Conservation (phyloP, 2,329 filamentous ascomycete genomes). For the Cercospora nicotianae region DNA sequence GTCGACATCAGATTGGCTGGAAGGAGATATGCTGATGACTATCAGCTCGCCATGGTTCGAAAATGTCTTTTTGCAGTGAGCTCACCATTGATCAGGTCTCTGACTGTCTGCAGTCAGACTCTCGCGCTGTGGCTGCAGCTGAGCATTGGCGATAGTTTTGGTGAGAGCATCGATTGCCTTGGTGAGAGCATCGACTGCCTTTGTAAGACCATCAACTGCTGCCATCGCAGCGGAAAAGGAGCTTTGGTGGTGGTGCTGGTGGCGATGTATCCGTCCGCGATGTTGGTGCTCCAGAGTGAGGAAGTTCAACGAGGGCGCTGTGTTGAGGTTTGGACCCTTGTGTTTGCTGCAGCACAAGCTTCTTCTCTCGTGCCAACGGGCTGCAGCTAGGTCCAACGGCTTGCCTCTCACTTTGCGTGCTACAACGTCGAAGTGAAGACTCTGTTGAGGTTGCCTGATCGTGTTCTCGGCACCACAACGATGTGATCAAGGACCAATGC, state of each 20-base stretch:
- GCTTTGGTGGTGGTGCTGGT: not conserved
- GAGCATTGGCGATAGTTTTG: not conserved
- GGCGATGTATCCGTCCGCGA: not conserved
- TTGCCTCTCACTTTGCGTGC: no score
- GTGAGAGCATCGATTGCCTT: not conserved
- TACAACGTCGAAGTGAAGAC: not conserved
- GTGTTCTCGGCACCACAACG: not conserved
- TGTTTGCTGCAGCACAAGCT: not conserved
- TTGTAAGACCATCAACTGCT: not conserved
- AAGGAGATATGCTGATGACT: not conserved
- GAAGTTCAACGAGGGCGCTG: not conserved
- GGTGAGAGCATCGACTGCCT: no score
- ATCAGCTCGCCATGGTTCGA: not conserved
- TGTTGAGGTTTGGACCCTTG: not conserved
- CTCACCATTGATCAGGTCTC: not conserved
- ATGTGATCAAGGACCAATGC: conserved; percentile 21
- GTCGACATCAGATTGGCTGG: not conserved
- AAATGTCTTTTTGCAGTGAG: not conserved
- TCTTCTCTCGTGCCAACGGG: not conserved
- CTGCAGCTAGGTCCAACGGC: not conserved
- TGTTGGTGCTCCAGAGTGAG: not conserved
- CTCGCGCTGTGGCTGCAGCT: not conserved
- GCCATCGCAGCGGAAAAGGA: not conserved
- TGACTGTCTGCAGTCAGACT: not conserved
- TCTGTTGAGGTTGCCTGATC: not conserved